Base-by-base conservation (phyloP, 352 stramenopile genomes). In the Globisporangium takayamanum region DNA sequence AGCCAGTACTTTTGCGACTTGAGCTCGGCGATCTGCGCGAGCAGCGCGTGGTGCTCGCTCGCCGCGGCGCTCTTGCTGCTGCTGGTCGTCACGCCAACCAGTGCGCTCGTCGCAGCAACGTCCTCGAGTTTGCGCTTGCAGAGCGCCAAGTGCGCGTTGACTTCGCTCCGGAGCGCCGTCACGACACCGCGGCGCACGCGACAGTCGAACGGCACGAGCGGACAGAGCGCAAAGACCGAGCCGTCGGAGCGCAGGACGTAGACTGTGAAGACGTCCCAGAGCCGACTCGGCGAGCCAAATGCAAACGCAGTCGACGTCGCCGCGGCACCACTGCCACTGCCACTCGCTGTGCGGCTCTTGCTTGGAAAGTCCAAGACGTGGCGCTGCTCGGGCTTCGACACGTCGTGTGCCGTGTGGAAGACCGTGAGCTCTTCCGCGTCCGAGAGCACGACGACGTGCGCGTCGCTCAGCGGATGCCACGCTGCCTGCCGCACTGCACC, bases 1-100 rank as follows among this genome's bases (percentile, higher is more conserved):
- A 93, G 61, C 84, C 84, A 93, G 68, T 90, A 90, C 64, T 89
- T 88, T 48, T 93, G 84, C 22, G 84, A 89, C 68, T 90, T 92
- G 44, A 93, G 71, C 58, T 86, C 75, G 0, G 75, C 68, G 25
- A 91, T 56, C 12, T 66, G 65, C 36, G 64, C 61, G 30, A 83
- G 63, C 14, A 86, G 49, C 28, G 57, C 63, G 12, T 50, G 26
- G 33, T 67, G 44, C 14, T 64, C 59, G 52, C 61, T 52, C 15
- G n/a, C 30, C 12, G 62, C 33, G 47, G 54, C 26, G 14, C 16
- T 30, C 22, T 47, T 55, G 10, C 5, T 30, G 6, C 28, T 33
- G 5, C 36, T 46, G 3, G 68, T 49, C 5, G 16, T 61, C 37
- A 16, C 42, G 11, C 44, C 33, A 4, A 16, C 41, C 10, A 59